phyloP scores from a whole-genome alignment of 148 eudicot genomes.

The Drosera capensis region DNA sequence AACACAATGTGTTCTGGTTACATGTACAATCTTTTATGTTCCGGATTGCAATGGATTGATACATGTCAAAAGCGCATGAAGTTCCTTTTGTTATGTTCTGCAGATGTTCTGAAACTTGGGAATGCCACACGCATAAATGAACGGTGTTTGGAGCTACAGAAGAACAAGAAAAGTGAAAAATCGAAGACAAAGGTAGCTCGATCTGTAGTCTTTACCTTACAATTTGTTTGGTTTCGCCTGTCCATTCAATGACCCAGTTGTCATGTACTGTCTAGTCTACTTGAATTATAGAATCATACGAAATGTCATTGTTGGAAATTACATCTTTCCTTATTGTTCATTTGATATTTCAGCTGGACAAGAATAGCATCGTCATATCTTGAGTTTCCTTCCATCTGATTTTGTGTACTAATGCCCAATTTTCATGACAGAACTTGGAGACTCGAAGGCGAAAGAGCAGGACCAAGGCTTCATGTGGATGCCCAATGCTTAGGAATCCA shows the following conservation, averaged over 20 bases:
- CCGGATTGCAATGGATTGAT: background rate
- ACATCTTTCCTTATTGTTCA: background rate
- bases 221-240: background rate
- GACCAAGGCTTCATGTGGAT: conserved; percentile 59
- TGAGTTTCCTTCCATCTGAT: conserved; percentile 1
- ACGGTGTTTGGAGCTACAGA: conserved; percentile 88
- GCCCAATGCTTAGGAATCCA: conserved; percentile 71
- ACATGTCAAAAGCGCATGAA: background rate
- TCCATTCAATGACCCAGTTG: background rate
- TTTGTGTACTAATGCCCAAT: conserved; percentile 4
- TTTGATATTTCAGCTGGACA: background rate
- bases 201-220: conserved; percentile 4
- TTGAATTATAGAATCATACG: too few species aligned
- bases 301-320: too few species aligned
- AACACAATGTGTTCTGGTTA: too few species aligned
- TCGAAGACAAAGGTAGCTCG: conserved; percentile 59
- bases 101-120: conserved; percentile 78
- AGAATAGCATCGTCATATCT: background rate
- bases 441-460: conserved; percentile 37
- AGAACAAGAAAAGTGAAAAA: conserved; percentile 41
- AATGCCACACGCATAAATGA: conserved; percentile 57
- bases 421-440: conserved; percentile 42
- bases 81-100: conserved; percentile 1
- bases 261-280: background rate
- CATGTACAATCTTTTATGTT: too few species aligned